Evolutionary conservation across 2,329 filamentous ascomycete species (phyloP), one percentile per base, ranked within the genome.

Genomic region (Penicillium sp.): DNA sequence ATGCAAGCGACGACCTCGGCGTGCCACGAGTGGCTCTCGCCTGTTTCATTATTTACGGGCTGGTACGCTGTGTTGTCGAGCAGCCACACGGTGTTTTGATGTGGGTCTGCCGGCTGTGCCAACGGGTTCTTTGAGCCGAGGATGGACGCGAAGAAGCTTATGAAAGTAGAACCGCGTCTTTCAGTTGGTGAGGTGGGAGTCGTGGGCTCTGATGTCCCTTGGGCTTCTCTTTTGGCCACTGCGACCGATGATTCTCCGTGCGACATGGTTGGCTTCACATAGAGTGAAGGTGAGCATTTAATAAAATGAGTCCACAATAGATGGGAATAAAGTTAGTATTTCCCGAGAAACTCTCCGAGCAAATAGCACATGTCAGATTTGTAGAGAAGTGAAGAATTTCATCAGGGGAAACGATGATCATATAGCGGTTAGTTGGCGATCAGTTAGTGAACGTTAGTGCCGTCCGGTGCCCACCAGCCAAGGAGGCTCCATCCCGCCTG

Each of bases 31-130:
- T 71, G 49, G 2, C 5, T 21, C n/a, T 50, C 38, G 29, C 55
- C 43, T 46, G 52, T 54, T 71, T 65, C 16, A 66, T 64, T 55
- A 67, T 70, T 68, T 49, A 68, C 47, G 22, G 71, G 65, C 56
- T 85, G 84, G 70, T 88, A 93, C 4, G 92, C 92, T 2, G 90
- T 93, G 67, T 94, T 96, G 77, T 97, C 92, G 45, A 97, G 79
- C 7, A 97, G 78, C 93, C 93, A 97, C 39, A 97, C 86, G 13
- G 84, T 85, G 70, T 96, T 89, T 47, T 79, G 72, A n/a, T 83
- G 75, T 14, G 80, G 78, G 51, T 85, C 82, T 44, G 91, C 83
- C 32, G 80, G 76, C 43, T 81, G 81, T 1, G 83, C 79, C 11
- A 87, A 75, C 1, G 87, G 86, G 65, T 86, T 88, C 47, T 69